Evolutionary conservation across 179 eudicot genomes (phyloP), one percentile per base, ranked within the genome.

Genomic region (Beta corolliflora): DNA sequence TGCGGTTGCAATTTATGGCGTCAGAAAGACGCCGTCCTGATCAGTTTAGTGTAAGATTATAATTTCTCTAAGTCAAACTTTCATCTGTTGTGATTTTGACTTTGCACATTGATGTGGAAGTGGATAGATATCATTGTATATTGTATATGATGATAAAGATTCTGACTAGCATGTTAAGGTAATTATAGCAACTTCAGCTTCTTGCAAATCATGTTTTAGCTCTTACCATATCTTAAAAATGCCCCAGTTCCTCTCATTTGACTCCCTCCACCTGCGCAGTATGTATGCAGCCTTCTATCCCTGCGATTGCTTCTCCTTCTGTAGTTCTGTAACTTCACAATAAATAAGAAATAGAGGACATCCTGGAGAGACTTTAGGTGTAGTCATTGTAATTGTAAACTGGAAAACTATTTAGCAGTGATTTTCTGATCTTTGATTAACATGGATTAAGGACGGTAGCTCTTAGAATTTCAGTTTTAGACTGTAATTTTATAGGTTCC

Each of bases 21-120:
- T 82, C 97, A 71, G 93, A 90, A 88, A 91, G 80, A 83, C 91
- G 99, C 10, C 98, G 99, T 45, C 93, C 98, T 60, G 99, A 96
- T 83, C 99, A 96, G 72, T 96, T 94, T 83, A 89, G 96, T 2
- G 99, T 96, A 90, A 88, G 94, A 61, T 73, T 66, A 61, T 67
- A 9, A 23, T 52, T 52, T 52, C 8, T 64, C 16, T 50, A 71
- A 31, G 46, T 48, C 0, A 48, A 19, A 9, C 0, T 70, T 70
- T 11, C 19, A 45, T 5, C 74, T 19, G 74, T 46, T 0, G 55
- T 53, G 29, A 2, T 70, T 45, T 70, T 18, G 18, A 31, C 71
- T 50, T 13, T 72, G 70, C 13, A 19, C 10, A 21, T 16, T 50
- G 55, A 80, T 23, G 31, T 56, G 44, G 67, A 71, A 11, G 14